These are phyloP conservation scores for Trichoderma semiorbis DNA, from an alignment of 2,329 filamentous ascomycete species.

Conservation along the genomic window DNA sequence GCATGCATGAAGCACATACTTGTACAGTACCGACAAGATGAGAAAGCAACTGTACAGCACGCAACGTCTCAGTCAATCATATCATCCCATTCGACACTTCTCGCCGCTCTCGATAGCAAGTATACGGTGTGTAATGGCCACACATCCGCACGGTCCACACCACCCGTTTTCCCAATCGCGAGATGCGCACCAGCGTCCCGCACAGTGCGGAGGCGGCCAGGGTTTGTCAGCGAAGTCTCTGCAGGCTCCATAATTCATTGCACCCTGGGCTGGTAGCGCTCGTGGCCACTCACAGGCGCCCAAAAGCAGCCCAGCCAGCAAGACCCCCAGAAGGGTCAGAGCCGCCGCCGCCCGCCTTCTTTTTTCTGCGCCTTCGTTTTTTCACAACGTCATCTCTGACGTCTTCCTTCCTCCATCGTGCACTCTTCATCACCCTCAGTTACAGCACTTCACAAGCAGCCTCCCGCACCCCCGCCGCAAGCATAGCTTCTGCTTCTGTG, in stretches of 20 bases:
- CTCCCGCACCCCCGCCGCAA: not conserved
- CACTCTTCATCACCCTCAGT: slow-evolving; percentile 33
- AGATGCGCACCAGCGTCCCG: slow-evolving; percentile 1
- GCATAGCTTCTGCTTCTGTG: not conserved
- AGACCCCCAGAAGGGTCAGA: slow-evolving; percentile 15
- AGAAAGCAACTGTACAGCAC: not conserved
- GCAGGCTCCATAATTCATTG: slow-evolving; percentile 20
- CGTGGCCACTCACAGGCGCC: slow-evolving; percentile 5
- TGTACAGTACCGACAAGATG: slow-evolving; percentile 2
- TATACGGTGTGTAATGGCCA: not conserved
- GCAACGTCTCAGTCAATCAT: not conserved
- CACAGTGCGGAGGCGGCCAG: slow-evolving; percentile 8
- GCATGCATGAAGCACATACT: not conserved
- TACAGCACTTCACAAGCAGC: slow-evolving; percentile 16
- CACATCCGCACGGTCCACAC: not conserved
- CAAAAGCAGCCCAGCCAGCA: slow-evolving; percentile 14
- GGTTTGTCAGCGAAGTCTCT: slow-evolving; percentile 20
- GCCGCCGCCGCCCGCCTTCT: slow-evolving; percentile 30
- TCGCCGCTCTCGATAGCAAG: not conserved
- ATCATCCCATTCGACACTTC: not conserved
- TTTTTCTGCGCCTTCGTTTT: slow-evolving; percentile 37
- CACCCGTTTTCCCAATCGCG: slow-evolving; percentile 7
- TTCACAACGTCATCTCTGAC: slow-evolving; percentile 48
- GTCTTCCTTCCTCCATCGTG: slow-evolving; percentile 39
- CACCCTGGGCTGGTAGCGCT: slow-evolving; percentile 23